A percentile compares a stretch with the other conserved stretches of the same genome.
phyloP scores from a whole-genome alignment of 768 basidiomycete species.

The Cubamyces sp. region DNA sequence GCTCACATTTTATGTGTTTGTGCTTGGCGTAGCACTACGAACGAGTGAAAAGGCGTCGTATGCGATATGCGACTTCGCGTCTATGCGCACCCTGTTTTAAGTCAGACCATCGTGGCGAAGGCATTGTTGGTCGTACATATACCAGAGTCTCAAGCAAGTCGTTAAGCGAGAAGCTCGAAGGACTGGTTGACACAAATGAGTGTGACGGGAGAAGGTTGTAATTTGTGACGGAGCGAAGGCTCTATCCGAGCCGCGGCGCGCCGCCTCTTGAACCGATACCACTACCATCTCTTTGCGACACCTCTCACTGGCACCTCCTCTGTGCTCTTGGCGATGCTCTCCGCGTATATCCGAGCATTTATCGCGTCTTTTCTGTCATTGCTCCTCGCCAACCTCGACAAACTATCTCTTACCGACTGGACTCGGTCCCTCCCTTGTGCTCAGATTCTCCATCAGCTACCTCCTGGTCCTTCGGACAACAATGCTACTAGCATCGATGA shows the following conservation, averaged over 20 bases:
- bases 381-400: not conserved
- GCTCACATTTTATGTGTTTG: no score
- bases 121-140: no score
- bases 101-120: no score
- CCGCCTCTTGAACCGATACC: not conserved
- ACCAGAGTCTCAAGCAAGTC: no score
- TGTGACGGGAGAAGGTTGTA: constrained; percentile 6
- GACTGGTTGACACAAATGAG: not conserved
- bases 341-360: not conserved
- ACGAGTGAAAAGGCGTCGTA: no score
- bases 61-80: no score
- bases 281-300: constrained; percentile 9
- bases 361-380: constrained; percentile 11
- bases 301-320: not conserved
- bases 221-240: not conserved
- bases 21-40: no score
- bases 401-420: not conserved
- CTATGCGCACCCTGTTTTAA: no score
- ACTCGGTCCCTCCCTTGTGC: not conserved
- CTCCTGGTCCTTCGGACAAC: not conserved
- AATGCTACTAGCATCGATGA: not conserved
- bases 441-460: not conserved
- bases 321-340: not conserved
- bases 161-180: no score
- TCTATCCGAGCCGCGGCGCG: not conserved